Conservation (phyloP, 345 rosid species). For the Eucalyptus caleyi region DNA sequence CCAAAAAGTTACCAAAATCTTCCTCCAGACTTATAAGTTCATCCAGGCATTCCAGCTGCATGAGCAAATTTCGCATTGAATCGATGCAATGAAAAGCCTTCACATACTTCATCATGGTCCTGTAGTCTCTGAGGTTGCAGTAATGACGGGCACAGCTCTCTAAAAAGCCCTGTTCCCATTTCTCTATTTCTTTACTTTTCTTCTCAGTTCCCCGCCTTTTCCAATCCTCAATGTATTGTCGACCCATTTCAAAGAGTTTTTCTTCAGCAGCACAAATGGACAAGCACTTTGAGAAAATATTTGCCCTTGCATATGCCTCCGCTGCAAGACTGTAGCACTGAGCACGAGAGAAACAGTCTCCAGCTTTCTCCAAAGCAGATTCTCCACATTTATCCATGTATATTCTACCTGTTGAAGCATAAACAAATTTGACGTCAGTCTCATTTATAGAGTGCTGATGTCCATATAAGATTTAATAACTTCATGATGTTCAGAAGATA, state of each 20-base stretch:
- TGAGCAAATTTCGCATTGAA: background rate
- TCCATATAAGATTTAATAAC: background rate
- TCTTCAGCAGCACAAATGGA: background rate
- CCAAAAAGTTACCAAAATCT: constrained; percentile 3
- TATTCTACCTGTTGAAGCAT: constrained; percentile 14
- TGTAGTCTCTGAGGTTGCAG: background rate
- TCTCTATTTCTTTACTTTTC: background rate
- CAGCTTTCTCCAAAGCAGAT: background rate
- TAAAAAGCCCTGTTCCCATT: background rate
- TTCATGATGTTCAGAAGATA: background rate
- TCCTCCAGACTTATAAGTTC: constrained; percentile 13
- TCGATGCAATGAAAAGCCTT: background rate
- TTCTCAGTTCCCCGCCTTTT: background rate
- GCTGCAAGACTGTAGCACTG: background rate
- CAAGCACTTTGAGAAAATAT: background rate
- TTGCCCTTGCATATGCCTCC: background rate
- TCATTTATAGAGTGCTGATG: background rate
- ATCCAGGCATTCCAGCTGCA: background rate
- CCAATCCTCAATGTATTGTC: background rate
- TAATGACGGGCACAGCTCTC: background rate
- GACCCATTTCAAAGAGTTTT: background rate
- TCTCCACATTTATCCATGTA: constrained; percentile 2
- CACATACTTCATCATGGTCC: constrained; percentile 10
- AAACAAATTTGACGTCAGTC: background rate
- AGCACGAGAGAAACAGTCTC: background rate